A percentile compares a stretch with the other conserved stretches of the same genome.
Conservation (phyloP, 2,329 filamentous ascomycete genomes). For the Trichoderma endophyticum region DNA sequence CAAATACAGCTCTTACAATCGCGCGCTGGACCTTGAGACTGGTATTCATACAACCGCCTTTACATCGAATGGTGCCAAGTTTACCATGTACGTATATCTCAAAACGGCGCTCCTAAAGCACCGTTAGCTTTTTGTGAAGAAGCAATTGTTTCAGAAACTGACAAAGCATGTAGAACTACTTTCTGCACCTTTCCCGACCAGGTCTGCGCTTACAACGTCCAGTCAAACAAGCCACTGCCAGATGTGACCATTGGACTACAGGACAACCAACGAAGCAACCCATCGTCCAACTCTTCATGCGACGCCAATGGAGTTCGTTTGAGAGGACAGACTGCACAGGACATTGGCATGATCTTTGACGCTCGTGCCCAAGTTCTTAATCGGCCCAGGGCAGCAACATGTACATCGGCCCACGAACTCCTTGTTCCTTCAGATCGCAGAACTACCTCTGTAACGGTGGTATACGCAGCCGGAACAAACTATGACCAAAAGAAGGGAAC, state of each 20-base stretch:
- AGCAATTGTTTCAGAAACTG: not conserved
- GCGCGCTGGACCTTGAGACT: slow-evolving; percentile 20
- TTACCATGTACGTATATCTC: slow-evolving; percentile 21
- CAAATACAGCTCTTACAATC: slow-evolving; percentile 17
- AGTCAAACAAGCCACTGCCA: slow-evolving; percentile 33
- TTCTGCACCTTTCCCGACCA: slow-evolving; percentile 46
- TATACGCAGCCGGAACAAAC: slow-evolving; percentile 39
- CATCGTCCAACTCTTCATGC: slow-evolving; percentile 22
- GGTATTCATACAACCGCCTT: slow-evolving; percentile 16
- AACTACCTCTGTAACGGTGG: slow-evolving; percentile 27
- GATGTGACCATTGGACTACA: slow-evolving; percentile 39
- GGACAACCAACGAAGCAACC: slow-evolving; percentile 34
- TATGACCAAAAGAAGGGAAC: slow-evolving; percentile 51
- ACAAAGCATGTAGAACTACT: slow-evolving; percentile 3
- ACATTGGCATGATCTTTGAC: slow-evolving; percentile 14
- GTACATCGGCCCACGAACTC: slow-evolving; percentile 26
- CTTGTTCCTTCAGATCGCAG: slow-evolving; percentile 17
- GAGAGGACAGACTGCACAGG: not conserved
- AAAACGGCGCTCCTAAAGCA: not conserved
- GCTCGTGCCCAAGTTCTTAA: slow-evolving; percentile 7
- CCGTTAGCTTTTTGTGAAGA: not conserved
- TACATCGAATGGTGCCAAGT: slow-evolving; percentile 9
- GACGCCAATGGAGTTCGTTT: slow-evolving; percentile 9
- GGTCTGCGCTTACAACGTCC: slow-evolving; percentile 27
- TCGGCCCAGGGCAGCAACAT: not conserved